Conservation (phyloP, 2,329 filamentous ascomycete genomes). For the Curvularia hawaiiensis region DNA sequence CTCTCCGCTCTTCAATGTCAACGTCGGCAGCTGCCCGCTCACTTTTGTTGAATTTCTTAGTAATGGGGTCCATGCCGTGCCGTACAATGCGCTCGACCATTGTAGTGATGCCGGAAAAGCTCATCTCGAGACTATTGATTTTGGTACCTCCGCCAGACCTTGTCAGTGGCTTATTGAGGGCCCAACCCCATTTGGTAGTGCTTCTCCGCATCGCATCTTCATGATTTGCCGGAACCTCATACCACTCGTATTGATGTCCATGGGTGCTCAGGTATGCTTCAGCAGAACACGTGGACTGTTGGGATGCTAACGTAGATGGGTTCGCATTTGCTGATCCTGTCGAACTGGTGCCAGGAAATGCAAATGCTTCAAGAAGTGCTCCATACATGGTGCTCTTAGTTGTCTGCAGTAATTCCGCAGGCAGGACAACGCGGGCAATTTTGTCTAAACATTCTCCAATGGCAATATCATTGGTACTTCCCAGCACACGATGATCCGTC, state of each 20-base stretch:
- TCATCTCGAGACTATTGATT: slow-evolving; percentile 42
- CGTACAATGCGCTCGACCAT: slow-evolving; percentile 64
- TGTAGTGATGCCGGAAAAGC: slow-evolving; percentile 73
- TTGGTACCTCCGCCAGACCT: slow-evolving; percentile 49
- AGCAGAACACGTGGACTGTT: slow-evolving; percentile 20
- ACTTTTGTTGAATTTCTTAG: slow-evolving; percentile 36
- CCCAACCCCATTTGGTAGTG: slow-evolving; percentile 66
- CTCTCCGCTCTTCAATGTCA: slow-evolving; percentile 64
- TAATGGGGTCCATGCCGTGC: slow-evolving; percentile 38
- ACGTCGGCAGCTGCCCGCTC: slow-evolving; percentile 50
- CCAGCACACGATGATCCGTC: slow-evolving; percentile 74
- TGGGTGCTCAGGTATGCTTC: slow-evolving; percentile 24
- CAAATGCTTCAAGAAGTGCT: slow-evolving; percentile 77
- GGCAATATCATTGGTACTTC: slow-evolving; percentile 78
- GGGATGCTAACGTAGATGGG: not conserved
- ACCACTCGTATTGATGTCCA: slow-evolving; percentile 51
- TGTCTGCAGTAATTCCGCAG: slow-evolving; percentile 59
- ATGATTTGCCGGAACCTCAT: slow-evolving; percentile 63
- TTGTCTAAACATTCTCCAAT: slow-evolving; percentile 92
- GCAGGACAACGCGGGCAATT: slow-evolving; percentile 76
- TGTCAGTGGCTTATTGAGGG: slow-evolving; percentile 69
- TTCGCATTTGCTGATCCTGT: slow-evolving; percentile 5
- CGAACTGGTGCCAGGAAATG: slow-evolving; percentile 62
- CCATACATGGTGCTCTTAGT: slow-evolving; percentile 77
- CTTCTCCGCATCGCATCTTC: slow-evolving; percentile 61